Conservation (phyloP, 2,329 filamentous ascomycete genomes). For the Xylariomycetidae sp. region DNA sequence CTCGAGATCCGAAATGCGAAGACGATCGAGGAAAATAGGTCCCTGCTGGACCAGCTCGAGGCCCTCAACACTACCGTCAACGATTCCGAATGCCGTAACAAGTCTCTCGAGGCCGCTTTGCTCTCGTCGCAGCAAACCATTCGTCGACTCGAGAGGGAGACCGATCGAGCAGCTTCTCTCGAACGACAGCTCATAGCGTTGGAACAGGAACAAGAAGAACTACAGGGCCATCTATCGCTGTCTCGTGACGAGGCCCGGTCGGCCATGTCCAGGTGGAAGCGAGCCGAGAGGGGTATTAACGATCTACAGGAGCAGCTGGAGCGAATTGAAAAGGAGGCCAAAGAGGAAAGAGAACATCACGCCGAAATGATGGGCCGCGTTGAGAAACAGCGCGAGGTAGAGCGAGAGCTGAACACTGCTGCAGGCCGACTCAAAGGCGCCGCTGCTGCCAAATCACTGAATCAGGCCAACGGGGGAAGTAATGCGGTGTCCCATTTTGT, state of each 20-base stretch:
- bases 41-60: conserved; percentile 79
- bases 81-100: conserved; percentile 76
- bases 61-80: conserved; percentile 71
- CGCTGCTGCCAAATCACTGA: conserved; percentile 64
- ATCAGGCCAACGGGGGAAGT: conserved; percentile 52
- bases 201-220: conserved; percentile 72
- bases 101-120: conserved; percentile 70
- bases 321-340: conserved; percentile 77
- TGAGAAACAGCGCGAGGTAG: conserved; percentile 77
- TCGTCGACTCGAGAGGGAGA: conserved; percentile 68
- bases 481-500: conserved; percentile 93
- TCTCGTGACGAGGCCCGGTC: conserved; percentile 73
- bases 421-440: conserved; percentile 77
- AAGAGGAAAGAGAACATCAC: conserved; percentile 76
- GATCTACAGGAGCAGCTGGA: conserved; percentile 85
- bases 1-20: conserved; percentile 73
- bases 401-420: conserved; percentile 74
- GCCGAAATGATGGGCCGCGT: conserved; percentile 76
- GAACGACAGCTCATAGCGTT: conserved; percentile 75
- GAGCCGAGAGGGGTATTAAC: conserved; percentile 73
- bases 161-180: conserved; percentile 68
- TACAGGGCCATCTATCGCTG: conserved; percentile 63
- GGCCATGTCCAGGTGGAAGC: conserved; percentile 77
- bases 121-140: conserved; percentile 74
- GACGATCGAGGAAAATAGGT: conserved; percentile 78